phyloP scores from a whole-genome alignment of 371 early-diverging fungal species.

The Nematocida sp. region DNA sequence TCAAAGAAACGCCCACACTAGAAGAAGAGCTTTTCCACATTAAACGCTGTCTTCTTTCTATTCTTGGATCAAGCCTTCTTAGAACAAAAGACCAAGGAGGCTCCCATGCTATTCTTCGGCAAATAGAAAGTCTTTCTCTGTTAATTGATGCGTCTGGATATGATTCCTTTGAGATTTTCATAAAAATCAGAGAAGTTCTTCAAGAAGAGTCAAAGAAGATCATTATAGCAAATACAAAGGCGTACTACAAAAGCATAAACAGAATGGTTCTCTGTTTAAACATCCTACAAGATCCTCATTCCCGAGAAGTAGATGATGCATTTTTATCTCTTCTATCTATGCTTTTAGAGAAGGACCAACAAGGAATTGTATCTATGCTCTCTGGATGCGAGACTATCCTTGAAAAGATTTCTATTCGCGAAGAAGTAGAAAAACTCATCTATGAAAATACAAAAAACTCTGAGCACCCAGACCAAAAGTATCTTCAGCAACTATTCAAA shows the following conservation, averaged over 20 bases:
- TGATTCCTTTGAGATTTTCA: constrained; percentile 48
- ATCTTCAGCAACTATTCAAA: constrained; percentile 17
- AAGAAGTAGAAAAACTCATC: constrained; percentile 1
- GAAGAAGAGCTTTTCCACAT: not conserved
- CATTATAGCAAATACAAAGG: constrained; percentile 19
- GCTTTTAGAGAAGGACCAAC: constrained; percentile 11
- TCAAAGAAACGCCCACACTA: not conserved
- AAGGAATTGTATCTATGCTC: constrained; percentile 11
- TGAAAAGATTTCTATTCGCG: constrained; percentile 22
- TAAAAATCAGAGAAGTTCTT: constrained; percentile 35
- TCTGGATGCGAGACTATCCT: constrained; percentile 44
- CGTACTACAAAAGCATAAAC: constrained; percentile 53
- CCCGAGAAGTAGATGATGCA: not conserved
- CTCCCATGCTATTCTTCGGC: not conserved
- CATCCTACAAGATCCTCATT: not conserved
- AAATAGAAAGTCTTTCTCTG: constrained; percentile 17
- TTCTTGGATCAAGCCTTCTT: constrained; percentile 9
- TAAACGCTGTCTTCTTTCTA: constrained; percentile 4
- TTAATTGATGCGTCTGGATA: constrained; percentile 12
- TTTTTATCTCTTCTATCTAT: not conserved
- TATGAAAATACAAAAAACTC: constrained; percentile 1
- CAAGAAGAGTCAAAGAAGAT: not conserved
- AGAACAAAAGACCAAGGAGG: constrained; percentile 9
- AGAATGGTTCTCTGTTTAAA: constrained; percentile 45
- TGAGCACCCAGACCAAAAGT: not conserved